These are phyloP conservation scores for Polytrichum commune DNA, from an alignment of 225 moss, liverwort and hornwort species.

Conservation along the genomic window DNA sequence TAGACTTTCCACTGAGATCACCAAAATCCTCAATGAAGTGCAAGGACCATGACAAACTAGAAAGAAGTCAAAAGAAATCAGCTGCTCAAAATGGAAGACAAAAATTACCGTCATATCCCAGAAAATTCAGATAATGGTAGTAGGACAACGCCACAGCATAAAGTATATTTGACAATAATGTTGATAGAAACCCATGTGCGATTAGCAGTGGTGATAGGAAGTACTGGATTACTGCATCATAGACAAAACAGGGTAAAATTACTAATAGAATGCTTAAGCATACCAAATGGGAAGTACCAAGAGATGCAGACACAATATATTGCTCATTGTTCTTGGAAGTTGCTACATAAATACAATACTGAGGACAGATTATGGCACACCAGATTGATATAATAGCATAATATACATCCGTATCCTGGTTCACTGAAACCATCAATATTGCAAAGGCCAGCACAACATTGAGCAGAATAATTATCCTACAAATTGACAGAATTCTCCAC, in stretches of 20 bases:
- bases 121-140: constrained; percentile 98
- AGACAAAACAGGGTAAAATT: constrained; percentile 1
- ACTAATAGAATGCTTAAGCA: too few relatives aligned
- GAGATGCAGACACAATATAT: too few relatives aligned
- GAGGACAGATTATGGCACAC: too few relatives aligned
- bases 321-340: too few relatives aligned
- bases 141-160: constrained; percentile 80
- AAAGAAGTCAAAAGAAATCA: neutral
- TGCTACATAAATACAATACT: too few relatives aligned
- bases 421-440: too few relatives aligned
- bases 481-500: too few relatives aligned
- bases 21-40: neutral
- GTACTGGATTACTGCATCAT: constrained; percentile 79
- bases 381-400: neutral
- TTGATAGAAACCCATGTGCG: constrained; percentile 77
- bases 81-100: neutral
- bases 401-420: constrained; percentile 3
- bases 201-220: constrained; percentile 92
- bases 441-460: too few relatives aligned
- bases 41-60: neutral
- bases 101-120: constrained; percentile 76
- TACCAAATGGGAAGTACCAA: too few relatives aligned
- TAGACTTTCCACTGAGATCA: neutral
- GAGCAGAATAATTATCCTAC: too few relatives aligned
- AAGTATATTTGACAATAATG: constrained; percentile 73